Base-by-base conservation (phyloP, 129 eudicot genomes). In the Ambrosia trifida region DNA sequence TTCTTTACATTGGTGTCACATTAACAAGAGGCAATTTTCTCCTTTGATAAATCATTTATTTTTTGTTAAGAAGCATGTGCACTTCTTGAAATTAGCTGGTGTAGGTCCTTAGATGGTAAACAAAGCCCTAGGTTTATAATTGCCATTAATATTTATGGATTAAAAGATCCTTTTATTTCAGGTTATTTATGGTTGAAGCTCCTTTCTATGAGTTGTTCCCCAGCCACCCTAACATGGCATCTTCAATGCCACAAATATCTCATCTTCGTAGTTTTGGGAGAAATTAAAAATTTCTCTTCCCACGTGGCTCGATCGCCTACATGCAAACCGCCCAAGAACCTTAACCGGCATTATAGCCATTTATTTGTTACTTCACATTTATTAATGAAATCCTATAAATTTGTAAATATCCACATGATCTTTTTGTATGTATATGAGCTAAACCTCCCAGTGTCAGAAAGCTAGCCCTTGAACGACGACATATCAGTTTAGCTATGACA, bases 201-300 rank as follows among this genome's bases (percentile, higher is more conserved):
- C 32, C 64, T 47, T 64, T 74, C 54, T 51, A 64, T 8, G 4
- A 64, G 64, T 64, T 74, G 71, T 74, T 74, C 79, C 79, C 77
- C 33, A 60, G 69, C 61, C 62, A 60, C 77, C 77, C 72, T 51
- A 14, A 51, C 71, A 36, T 35, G 28, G 78, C 78, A 74, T 64
- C 46, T 74, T 74, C 66, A 51, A 20, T 36, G 78, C 66, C 79
- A 74, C 72, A 66, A 74, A 74, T 38, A 51, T 74, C 79, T 74
- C 79, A 64, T 64, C 43, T 74, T 74, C 78, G 18, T 38, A 40
- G 20, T 74, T 64, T 53, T 40, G 19, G 31, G 45, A 64, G 19
- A 74, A 53, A 14, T 18, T 16, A 10, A 7, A 14, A 45, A 40
- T 47, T 49, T 38, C 51, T 49, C 51, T 62, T 38, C 51, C 52